Conservation (phyloP, 208 protist genomes). For the Crithidia mellificae region DNA sequence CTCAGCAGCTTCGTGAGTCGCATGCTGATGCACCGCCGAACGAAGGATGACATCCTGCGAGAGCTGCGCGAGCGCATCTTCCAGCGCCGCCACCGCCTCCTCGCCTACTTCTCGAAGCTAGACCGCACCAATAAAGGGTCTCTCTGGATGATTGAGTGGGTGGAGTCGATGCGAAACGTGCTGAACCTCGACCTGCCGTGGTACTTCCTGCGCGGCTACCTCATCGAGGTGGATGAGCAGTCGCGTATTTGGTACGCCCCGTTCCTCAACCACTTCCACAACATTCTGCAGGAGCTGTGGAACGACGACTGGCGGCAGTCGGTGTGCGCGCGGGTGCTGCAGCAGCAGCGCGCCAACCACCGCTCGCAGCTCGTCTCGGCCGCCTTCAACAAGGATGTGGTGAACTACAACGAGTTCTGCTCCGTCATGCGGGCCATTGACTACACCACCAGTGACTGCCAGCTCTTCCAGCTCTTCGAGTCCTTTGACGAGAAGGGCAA, state of each 20-base stretch:
- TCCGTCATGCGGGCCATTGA: constrained; percentile 83
- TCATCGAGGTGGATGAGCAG: constrained; percentile 71
- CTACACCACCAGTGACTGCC: constrained; percentile 78
- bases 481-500: constrained; percentile 62
- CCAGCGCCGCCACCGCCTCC: constrained; percentile 78
- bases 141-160: constrained; percentile 92
- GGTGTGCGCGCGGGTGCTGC: constrained; percentile 57
- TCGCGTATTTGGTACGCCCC: constrained; percentile 75
- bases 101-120: constrained; percentile 86
- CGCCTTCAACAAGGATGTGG: constrained; percentile 73
- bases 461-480: constrained; percentile 87
- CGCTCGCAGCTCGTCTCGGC: constrained; percentile 74
- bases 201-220: constrained; percentile 86
- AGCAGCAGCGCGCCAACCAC: constrained; percentile 81
- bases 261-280: constrained; percentile 79
- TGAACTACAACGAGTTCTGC: constrained; percentile 89
- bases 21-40: constrained; percentile 46
- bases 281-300: constrained; percentile 72
- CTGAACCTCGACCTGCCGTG: constrained; percentile 85
- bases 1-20: constrained; percentile 19
- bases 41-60: constrained; percentile 83
- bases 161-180: constrained; percentile 86
- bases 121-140: constrained; percentile 90
- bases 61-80: constrained; percentile 85
- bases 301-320: constrained; percentile 69